These are phyloP conservation scores for Thalassiosira profunda DNA, from an alignment of 108 stramenopile species.

Conservation along the genomic window DNA sequence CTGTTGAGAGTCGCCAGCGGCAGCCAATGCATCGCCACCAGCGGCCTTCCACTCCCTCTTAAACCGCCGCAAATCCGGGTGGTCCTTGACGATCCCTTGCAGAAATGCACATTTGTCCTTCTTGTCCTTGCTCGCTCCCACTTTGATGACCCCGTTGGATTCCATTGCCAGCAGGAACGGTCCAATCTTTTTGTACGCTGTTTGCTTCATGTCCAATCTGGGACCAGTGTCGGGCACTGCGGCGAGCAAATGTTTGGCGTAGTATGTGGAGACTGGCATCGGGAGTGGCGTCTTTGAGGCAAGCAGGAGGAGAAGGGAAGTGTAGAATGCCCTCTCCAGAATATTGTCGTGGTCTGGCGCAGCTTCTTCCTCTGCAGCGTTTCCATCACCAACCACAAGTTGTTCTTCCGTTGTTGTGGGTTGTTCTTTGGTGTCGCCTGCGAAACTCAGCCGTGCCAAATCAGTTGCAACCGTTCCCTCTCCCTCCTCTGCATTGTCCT, in stretches of 20 bases:
- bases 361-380: slow-evolving; percentile 9
- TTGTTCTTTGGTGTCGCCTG: neutral
- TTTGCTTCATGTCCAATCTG: slow-evolving; percentile 69
- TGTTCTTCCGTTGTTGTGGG: slow-evolving; percentile 7
- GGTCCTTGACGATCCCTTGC: slow-evolving; percentile 42
- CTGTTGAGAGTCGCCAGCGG: slow-evolving; percentile 10
- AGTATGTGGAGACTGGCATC: slow-evolving; percentile 72
- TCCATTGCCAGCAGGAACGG: slow-evolving; percentile 69
- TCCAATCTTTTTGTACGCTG: slow-evolving; percentile 81
- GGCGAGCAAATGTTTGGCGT: slow-evolving; percentile 66
- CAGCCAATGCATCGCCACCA: slow-evolving; percentile 10
- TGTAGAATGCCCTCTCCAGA: slow-evolving; percentile 53
- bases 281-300: slow-evolving; percentile 64
- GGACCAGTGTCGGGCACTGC: slow-evolving; percentile 43
- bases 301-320: slow-evolving; percentile 39
- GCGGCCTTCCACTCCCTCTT: slow-evolving; percentile 34
- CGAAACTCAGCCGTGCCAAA: no score
- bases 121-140: slow-evolving; percentile 58
- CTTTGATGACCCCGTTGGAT: slow-evolving; percentile 51
- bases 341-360: slow-evolving; percentile 46
- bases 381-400: slow-evolving; percentile 8
- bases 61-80: slow-evolving; percentile 47
- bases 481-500: slow-evolving; percentile 3
- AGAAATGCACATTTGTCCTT: slow-evolving; percentile 69
- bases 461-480: neutral